A percentile compares a stretch with the other conserved stretches of the same genome.
Conservation (phyloP, 345 rosid species). For the Stellera chamaejasme region DNA sequence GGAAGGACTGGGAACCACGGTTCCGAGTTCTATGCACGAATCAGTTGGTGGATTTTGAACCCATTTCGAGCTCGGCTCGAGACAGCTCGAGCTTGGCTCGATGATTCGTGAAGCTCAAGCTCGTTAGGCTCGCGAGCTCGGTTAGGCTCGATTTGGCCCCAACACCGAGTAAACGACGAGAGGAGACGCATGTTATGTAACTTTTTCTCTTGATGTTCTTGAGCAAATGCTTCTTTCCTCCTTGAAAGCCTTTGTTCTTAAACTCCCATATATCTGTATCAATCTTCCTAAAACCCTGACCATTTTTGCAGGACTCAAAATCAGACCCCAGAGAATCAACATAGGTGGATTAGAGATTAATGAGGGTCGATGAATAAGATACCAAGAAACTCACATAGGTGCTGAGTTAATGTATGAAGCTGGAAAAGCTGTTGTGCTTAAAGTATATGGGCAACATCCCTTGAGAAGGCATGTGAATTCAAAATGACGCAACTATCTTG, state of each 20-base stretch:
- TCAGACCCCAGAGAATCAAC: not conserved
- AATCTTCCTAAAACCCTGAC: conserved; percentile 60
- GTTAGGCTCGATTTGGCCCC: too few species aligned
- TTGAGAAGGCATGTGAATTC: conserved; percentile 39
- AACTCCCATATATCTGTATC: conserved; percentile 61
- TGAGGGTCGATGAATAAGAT: too few species aligned
- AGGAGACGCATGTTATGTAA: not conserved
- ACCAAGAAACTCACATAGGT: conserved; percentile 40
- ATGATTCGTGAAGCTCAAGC: too few species aligned
- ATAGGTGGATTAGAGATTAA: too few species aligned
- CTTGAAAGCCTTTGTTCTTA: conserved; percentile 46
- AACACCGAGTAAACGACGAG: too few species aligned
- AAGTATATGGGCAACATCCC: conserved; percentile 50
- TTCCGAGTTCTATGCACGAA: too few species aligned
- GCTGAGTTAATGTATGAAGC: conserved; percentile 64
- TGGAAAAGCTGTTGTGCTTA: conserved; percentile 71
- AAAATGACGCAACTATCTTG: conserved; percentile 47
- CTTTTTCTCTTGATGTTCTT: conserved; percentile 49
- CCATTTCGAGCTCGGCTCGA: too few species aligned
- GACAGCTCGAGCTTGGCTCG: too few species aligned
- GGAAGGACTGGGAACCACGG: too few species aligned
- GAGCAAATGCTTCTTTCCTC: conserved; percentile 53
- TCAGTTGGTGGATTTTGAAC: too few species aligned
- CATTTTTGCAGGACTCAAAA: conserved; percentile 7
- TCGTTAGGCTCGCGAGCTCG: too few species aligned